Evolutionary conservation across 2,329 filamentous ascomycete species (phyloP), one percentile per base, ranked within the genome.

Genomic region (Metarhizium album): DNA sequence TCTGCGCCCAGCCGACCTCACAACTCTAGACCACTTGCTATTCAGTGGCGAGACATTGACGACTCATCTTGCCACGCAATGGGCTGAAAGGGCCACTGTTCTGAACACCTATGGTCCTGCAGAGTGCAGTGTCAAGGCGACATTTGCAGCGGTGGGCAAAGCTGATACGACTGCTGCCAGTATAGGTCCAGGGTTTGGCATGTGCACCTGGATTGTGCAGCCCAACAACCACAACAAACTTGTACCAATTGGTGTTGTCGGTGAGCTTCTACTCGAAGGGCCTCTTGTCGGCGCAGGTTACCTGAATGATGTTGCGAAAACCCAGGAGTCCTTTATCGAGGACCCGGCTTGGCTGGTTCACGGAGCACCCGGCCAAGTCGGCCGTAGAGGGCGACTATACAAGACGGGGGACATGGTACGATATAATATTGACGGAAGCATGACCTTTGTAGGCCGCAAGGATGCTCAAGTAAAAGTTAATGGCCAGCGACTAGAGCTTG

Each of bases 381-480:
- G 53, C 9, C 55, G 55, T 0, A 11, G 5, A 16, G 50, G 50
- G 11, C 63, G 63, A 3, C 52, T 70, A 2, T 76, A 75, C 55
- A 70, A 69, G 51, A 75, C 73, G 0, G 74, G 74, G 4, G 74
- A 77, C 53, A 62, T 76, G 2, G 73, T 64, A 2, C 62, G 62
- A 38, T 73, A 73, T 20, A 59, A 67, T 31, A 59, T 59, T 1
- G 53, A 60, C 23, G 58, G 58, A 1, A 59, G 60, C 22, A 58
- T 76, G 9, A 55, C 66, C 1, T 75, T 72, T 49, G 58, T 75
- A 45, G 75, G 74, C 46, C 67, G 76, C 45, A 75, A 74, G 53
- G 76, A 80, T 55, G 67, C 68, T 0, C 76, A 80, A 59, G 70
- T 80, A 47, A 80, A 80, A 58, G 61, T 81, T 13, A 68, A 71